These are phyloP conservation scores for Mortierella claussenii DNA, from an alignment of 192 early-diverging fungal species.

Conservation along the genomic window DNA sequence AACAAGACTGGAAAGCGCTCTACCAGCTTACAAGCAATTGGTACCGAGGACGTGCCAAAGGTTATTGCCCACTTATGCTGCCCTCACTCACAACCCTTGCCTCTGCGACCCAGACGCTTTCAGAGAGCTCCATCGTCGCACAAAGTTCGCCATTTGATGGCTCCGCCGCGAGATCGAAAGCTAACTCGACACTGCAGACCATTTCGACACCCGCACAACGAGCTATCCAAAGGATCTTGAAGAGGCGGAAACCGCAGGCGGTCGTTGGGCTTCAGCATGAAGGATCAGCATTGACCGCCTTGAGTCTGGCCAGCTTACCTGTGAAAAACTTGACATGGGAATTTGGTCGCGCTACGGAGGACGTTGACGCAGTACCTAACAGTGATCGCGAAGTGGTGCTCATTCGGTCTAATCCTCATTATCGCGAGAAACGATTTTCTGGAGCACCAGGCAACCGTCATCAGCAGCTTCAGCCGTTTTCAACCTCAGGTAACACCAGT, in stretches of 20 bases:
- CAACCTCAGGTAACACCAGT: neutral
- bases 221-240: conserved; percentile 14
- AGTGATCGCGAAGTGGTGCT: neutral
- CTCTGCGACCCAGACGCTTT: conserved; percentile 7
- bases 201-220: conserved; percentile 25
- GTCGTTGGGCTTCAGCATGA: conserved; percentile 46
- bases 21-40: conserved; percentile 59
- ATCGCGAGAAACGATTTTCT: conserved; percentile 9
- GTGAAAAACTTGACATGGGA: no score
- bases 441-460: neutral
- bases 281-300: conserved; percentile 30
- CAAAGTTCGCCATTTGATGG: no score
- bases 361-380: no score
- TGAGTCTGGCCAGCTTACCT: conserved; percentile 21
- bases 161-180: no score
- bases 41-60: conserved; percentile 53
- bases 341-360: no score
- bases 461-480: neutral
- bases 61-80: conserved; percentile 41
- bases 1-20: conserved; percentile 54
- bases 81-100: conserved; percentile 32
- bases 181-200: no score
- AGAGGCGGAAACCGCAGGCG: conserved; percentile 16
- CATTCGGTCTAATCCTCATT: conserved; percentile 38
- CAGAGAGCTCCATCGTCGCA: no score